These are phyloP conservation scores for Quercus bicolor DNA, from an alignment of 306 rosid genomes.

Conservation along the genomic window DNA sequence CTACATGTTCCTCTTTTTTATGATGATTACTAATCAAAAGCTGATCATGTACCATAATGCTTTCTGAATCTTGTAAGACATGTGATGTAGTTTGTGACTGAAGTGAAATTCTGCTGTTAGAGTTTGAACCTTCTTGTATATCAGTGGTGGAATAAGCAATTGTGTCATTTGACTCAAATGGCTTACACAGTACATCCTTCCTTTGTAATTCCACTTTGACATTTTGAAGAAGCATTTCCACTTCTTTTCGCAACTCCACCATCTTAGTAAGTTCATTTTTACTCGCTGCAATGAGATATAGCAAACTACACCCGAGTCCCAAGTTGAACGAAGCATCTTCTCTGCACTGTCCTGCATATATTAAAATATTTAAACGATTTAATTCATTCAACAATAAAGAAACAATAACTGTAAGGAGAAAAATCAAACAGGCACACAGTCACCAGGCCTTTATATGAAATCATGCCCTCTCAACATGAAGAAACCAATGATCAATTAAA, in stretches of 20 bases:
- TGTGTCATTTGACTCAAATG: constrained; percentile 31
- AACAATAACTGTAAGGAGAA: not conserved
- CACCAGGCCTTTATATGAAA: not conserved
- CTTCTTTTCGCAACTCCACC: constrained; percentile 64
- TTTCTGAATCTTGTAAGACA: constrained; percentile 27
- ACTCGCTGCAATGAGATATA: constrained; percentile 59
- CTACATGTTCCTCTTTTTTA: constrained; percentile 37
- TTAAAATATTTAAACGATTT: not conserved
- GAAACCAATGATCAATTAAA: not conserved
- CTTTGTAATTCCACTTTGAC: constrained; percentile 46
- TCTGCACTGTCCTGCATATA: constrained; percentile 39
- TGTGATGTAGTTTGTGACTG: constrained; percentile 25
- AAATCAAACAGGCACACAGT: constrained; percentile 4
- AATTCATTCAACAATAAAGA: not conserved
- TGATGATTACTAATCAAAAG: constrained; percentile 19
- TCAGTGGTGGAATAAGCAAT: constrained; percentile 44
- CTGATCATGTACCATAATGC: constrained; percentile 19
- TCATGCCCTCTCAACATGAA: not conserved
- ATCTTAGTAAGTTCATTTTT: constrained; percentile 66
- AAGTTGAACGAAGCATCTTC: constrained; percentile 60
- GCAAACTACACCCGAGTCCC: constrained; percentile 75
- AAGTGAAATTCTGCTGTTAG: constrained; percentile 35
- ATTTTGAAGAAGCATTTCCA: constrained; percentile 69
- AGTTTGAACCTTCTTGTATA: constrained; percentile 44
- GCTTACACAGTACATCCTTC: constrained; percentile 26